Evolutionary conservation across 257 asterid genomes (phyloP).

Genomic region (Solanum bukasovii): DNA sequence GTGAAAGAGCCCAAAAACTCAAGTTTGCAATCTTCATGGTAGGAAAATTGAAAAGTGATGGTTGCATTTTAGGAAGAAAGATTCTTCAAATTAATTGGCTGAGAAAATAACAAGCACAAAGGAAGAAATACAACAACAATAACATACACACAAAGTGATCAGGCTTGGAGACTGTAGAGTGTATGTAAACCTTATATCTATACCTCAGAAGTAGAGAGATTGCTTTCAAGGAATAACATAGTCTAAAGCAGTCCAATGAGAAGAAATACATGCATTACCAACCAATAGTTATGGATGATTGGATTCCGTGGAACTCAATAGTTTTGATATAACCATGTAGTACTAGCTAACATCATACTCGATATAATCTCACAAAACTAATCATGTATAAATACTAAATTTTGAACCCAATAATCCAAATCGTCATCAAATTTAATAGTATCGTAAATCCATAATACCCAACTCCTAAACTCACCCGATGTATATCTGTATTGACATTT

Average conservation of each 20-base stretch:
- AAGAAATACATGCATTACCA: not conserved
- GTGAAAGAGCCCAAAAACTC: not conserved
- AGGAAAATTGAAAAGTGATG: not conserved
- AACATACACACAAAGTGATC: too few relatives aligned
- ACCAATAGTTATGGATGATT: not conserved
- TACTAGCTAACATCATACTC: not conserved
- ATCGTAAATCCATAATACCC: not conserved
- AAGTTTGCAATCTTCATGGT: not conserved
- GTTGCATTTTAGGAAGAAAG: not conserved
- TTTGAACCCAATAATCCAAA: not conserved
- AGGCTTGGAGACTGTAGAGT: too few relatives aligned
- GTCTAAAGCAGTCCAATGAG: not conserved
- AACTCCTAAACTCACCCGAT: not conserved
- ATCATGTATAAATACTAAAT: too few relatives aligned
- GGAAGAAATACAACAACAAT: not conserved
- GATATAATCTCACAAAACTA: too few relatives aligned
- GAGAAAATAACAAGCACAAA: not conserved
- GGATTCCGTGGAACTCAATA: not conserved
- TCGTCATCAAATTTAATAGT: not conserved
- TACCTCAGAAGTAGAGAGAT: not conserved
- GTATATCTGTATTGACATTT: not conserved
- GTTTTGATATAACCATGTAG: not conserved
- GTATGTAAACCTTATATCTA: not conserved
- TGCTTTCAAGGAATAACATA: too few relatives aligned
- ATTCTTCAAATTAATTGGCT: not conserved